Conservation (phyloP, 2,329 filamentous ascomycete genomes). For the Trichoderma sp. region DNA sequence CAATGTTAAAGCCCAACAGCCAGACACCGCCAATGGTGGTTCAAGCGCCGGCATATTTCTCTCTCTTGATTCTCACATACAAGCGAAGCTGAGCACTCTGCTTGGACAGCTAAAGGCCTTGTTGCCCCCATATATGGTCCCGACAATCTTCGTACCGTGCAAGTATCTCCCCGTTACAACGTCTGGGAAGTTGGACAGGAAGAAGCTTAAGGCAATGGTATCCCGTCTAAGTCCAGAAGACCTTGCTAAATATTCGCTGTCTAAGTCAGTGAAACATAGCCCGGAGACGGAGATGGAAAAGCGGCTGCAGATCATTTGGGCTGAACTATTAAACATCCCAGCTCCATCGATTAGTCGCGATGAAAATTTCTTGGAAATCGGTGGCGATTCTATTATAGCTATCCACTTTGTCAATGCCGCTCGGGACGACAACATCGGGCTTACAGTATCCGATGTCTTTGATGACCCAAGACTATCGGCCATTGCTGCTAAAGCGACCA, state of each 20-base stretch:
- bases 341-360: not conserved
- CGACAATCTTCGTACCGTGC: too few species aligned
- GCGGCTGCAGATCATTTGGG: not conserved
- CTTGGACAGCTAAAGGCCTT: too few species aligned
- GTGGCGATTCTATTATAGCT: slow-evolving; percentile 23
- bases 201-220: not conserved
- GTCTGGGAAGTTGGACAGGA: not conserved
- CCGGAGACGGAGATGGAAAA: not conserved
- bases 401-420: not conserved
- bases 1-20: not conserved
- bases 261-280: not conserved
- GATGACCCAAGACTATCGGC: slow-evolving; percentile 15
- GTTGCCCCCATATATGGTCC: too few species aligned
- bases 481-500: not conserved
- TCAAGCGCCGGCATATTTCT: not conserved
- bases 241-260: not conserved
- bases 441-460: slow-evolving; percentile 21
- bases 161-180: not conserved
- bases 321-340: not conserved
- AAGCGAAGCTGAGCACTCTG: too few species aligned
- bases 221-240: not conserved
- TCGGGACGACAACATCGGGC: not conserved
- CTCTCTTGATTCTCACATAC: not conserved
- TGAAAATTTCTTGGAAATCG: slow-evolving; percentile 6
- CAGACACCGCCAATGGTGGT: accelerated